phyloP scores from a whole-genome alignment of 257 asterid genomes.

The Przewalskia tangutica region DNA sequence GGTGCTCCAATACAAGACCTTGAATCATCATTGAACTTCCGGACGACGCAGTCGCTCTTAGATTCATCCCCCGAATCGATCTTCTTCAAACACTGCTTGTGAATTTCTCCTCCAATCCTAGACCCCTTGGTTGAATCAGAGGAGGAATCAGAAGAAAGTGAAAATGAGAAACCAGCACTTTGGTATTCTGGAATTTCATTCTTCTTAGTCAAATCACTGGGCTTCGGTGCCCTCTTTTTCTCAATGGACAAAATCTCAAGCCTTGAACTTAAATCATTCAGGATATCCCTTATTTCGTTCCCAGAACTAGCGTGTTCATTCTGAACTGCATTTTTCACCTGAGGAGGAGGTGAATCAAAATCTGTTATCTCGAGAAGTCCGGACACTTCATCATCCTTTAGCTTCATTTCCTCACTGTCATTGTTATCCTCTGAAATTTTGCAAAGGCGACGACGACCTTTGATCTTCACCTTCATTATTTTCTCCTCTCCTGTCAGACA shows the following conservation, averaged over 20 bases:
- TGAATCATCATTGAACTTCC: conserved; percentile 12
- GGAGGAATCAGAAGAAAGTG: conserved; percentile 28
- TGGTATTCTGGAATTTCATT: conserved; percentile 27
- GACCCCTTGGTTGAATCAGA: conserved; percentile 19
- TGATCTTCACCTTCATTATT: conserved; percentile 50
- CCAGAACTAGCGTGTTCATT: conserved; percentile 16
- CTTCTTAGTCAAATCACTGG: conserved; percentile 14
- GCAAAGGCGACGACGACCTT: conserved; percentile 85
- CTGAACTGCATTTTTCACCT: conserved; percentile 25
- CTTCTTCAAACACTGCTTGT: conserved; percentile 15
- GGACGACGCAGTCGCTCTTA: neutral
- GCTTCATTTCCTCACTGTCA: conserved; percentile 11
- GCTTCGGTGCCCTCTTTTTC: conserved; percentile 48
- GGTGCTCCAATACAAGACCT: conserved; percentile 17
- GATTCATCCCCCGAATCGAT: conserved; percentile 10
- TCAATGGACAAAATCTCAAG: conserved; percentile 71
- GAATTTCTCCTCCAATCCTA: conserved; percentile 15
- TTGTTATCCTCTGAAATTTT: conserved; percentile 33
- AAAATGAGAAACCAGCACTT: conserved; percentile 39
- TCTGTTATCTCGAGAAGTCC: conserved; percentile 30
- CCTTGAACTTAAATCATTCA: conserved; percentile 64
- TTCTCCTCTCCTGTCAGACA: conserved; percentile 35
- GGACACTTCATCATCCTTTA: conserved; percentile 22
- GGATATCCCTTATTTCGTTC: conserved; percentile 69
- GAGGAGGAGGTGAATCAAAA: conserved; percentile 43